Percentiles rank a stretch among this genome's conserved stretches.
Evolutionary conservation across 1,284 basidiomycete species (phyloP).

Genomic region (Malassezia arunalokei): DNA sequence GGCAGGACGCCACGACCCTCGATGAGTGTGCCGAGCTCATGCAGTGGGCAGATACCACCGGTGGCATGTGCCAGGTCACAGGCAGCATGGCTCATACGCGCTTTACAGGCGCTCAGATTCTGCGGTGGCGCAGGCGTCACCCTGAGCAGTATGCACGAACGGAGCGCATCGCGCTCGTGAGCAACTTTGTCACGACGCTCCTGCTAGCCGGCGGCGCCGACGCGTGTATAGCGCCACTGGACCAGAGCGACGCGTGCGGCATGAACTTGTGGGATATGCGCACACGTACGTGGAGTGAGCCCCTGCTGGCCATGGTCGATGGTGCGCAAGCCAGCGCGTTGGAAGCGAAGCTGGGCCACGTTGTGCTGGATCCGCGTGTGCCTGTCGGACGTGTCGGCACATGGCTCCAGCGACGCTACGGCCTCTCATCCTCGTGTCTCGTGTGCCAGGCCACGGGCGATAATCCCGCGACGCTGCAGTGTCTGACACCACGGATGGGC

Average conservation of each 20-base stretch:
- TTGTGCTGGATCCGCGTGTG: constrained; percentile 63
- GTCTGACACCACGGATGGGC: constrained; percentile 56
- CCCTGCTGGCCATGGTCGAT: constrained; percentile 41
- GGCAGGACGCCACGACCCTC: constrained; percentile 80
- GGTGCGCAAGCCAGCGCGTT: constrained; percentile 58
- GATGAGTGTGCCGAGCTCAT: constrained; percentile 60
- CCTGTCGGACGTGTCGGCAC: constrained; percentile 56
- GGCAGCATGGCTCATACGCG: constrained; percentile 76
- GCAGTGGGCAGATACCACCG: not conserved
- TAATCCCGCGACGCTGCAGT: constrained; percentile 75
- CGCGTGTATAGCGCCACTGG: constrained; percentile 27
- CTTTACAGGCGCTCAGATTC: constrained; percentile 76
- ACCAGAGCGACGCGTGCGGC: constrained; percentile 65
- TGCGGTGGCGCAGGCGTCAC: constrained; percentile 54
- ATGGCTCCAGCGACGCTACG: constrained; percentile 68
- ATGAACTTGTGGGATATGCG: constrained; percentile 65
- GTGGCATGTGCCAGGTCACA: constrained; percentile 49
- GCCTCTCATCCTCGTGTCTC: constrained; percentile 63
- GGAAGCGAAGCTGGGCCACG: constrained; percentile 58
- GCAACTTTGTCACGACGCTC: constrained; percentile 69
- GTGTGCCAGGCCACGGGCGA: constrained; percentile 81
- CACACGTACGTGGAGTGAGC: constrained; percentile 43
- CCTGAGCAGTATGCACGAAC: constrained; percentile 59
- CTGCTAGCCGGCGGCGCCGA: constrained; percentile 51
- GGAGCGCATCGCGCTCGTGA: constrained; percentile 64